Conservation (phyloP, 805 yeast species). For the Myxozyma nipponensis region DNA sequence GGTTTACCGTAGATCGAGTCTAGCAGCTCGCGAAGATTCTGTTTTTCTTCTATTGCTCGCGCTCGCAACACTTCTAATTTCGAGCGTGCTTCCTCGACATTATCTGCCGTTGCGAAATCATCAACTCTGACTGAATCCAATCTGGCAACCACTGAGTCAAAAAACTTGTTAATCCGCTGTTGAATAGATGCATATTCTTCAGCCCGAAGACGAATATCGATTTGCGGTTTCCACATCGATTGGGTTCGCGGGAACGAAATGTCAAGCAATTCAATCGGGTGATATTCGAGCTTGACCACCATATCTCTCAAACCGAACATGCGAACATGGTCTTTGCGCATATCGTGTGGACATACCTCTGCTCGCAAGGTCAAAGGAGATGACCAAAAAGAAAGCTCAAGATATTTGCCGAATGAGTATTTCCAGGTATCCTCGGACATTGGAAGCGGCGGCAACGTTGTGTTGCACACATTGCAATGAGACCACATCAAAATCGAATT, state of each 20-base stretch:
- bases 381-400: constrained; percentile 82
- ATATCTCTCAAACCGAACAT: constrained; percentile 78
- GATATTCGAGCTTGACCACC: constrained; percentile 75
- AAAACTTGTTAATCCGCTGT: constrained; percentile 56
- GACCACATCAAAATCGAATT: constrained; percentile 87
- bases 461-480: constrained; percentile 74
- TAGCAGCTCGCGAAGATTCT: constrained; percentile 44
- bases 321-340: constrained; percentile 73
- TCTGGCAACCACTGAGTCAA: constrained; percentile 66
- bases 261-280: constrained; percentile 70
- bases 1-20: constrained; percentile 53
- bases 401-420: constrained; percentile 86
- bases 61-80: constrained; percentile 56
- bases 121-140: constrained; percentile 75
- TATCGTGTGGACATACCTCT: constrained; percentile 74
- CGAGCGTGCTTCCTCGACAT: constrained; percentile 62
- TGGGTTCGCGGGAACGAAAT: constrained; percentile 71
- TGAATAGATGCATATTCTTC: constrained; percentile 55
- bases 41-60: constrained; percentile 51
- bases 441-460: constrained; percentile 68
- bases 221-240: constrained; percentile 66
- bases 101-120: constrained; percentile 59
- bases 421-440: constrained; percentile 87
- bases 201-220: constrained; percentile 63
- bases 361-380: constrained; percentile 51